phyloP scores from a whole-genome alignment of 192 early-diverging fungal species.

The Rhizoclosmatium sp. region DNA sequence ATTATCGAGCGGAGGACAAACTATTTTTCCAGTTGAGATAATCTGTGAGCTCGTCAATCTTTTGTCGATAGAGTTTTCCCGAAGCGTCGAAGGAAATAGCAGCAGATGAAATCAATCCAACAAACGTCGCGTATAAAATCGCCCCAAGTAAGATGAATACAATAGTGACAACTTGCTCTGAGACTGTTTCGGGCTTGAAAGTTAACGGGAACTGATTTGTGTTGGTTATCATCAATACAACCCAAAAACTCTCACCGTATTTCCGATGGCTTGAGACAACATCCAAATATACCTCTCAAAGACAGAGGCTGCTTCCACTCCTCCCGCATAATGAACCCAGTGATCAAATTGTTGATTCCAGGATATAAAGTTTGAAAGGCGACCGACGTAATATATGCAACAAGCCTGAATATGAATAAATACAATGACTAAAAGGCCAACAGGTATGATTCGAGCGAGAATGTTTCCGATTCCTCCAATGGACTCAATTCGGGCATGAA shows the following conservation, averaged over 20 bases:
- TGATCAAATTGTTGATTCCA: conserved; percentile 3
- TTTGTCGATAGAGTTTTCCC: conserved; percentile 16
- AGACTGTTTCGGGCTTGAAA: conserved; percentile 1
- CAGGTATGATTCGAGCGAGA: conserved; percentile 12
- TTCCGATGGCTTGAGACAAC: conserved; percentile 10
- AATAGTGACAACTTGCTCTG: background rate
- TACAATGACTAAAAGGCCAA: conserved; percentile 16
- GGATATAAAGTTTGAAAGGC: background rate
- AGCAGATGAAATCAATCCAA: conserved; percentile 14
- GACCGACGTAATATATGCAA: conserved; percentile 30
- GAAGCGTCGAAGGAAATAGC: conserved; percentile 17
- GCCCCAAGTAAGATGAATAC: conserved; percentile 12
- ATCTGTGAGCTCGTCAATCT: conserved; percentile 17
- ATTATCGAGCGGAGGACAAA: too few species aligned
- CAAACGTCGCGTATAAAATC: conserved; percentile 1
- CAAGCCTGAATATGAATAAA: conserved; percentile 43
- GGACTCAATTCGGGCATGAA: conserved; percentile 1
- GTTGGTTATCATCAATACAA: background rate
- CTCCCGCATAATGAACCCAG: background rate
- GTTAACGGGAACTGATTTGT: background rate
- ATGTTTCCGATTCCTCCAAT: conserved; percentile 33
- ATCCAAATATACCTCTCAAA: conserved; percentile 13
- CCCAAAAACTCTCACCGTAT: background rate
- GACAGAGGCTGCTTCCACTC: background rate
- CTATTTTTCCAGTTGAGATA: conserved; percentile 14